Evolutionary conservation across 768 basidiomycete genomes (phyloP).

Genomic region (Asterophora lycoperdoides): DNA sequence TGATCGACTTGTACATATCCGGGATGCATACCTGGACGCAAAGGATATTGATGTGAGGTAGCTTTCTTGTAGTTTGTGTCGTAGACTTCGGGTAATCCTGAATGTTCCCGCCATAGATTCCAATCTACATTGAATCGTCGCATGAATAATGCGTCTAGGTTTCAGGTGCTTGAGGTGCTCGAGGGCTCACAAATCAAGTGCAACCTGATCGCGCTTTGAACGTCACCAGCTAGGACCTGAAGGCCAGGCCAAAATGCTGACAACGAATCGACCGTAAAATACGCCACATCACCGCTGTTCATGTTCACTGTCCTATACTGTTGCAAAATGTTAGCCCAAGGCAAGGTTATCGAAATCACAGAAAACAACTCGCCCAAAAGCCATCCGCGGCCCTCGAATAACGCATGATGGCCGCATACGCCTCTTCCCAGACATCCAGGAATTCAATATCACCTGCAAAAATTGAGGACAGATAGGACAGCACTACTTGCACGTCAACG

Average conservation of each 20-base stretch:
- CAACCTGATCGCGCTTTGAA: conserved; percentile 88
- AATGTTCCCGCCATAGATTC: conserved; percentile 86
- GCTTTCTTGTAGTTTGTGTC: conserved; percentile 71
- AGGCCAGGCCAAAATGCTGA: conserved; percentile 98
- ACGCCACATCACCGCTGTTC: conserved; percentile 67
- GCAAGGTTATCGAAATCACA: not conserved
- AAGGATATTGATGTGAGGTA: conserved; percentile 73
- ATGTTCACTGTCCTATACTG: conserved; percentile 89
- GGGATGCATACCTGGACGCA: conserved; percentile 57
- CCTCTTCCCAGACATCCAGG: conserved; percentile 80
- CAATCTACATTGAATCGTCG: conserved; percentile 52
- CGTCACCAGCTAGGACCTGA: conserved; percentile 81
- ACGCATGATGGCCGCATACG: conserved; percentile 81
- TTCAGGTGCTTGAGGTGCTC: not conserved
- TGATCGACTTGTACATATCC: not conserved
- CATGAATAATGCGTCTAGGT: not conserved
- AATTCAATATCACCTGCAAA: conserved; percentile 69
- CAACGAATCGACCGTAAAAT: conserved; percentile 85
- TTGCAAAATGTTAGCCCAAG: not conserved
- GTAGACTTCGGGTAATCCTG: conserved; percentile 90
- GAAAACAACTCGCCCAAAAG: conserved; percentile 62
- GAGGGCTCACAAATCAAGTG: conserved; percentile 74
- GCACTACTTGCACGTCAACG: conserved; percentile 3
- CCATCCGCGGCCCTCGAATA: conserved; percentile 80
- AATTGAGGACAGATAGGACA: not conserved